Evolutionary conservation across 768 basidiomycete genomes (phyloP), one percentile per base, ranked within the genome.

Genomic region (Lactifluus rugatus): DNA sequence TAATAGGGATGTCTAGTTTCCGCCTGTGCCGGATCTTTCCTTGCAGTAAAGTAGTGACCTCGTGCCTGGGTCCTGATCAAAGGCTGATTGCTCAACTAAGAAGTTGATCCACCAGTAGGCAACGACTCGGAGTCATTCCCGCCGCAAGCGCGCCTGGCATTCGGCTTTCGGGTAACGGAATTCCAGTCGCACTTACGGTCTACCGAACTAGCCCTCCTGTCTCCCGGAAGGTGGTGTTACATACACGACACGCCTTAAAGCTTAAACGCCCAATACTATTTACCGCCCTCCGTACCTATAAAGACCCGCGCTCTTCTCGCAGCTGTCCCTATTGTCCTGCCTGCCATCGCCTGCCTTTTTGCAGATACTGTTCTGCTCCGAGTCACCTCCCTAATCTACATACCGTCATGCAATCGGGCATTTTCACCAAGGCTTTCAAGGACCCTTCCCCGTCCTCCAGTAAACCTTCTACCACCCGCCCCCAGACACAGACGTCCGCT

Each of bases 401-500:
- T 42, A 3, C 31, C 48, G 8, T n/a, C 54, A 60, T 60, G 59
- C 49, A 41, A 5, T 41, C 11, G 4, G 5, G 16, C 21, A 21
- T 21, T 17, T 28, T 28, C 44, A 55, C 25, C 41, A 60, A 31
- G 36, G 1, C 32, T 28, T 48, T 51, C 59, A 60, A 60, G 23
- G 59, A 60, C n/a, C 49, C 58, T 5, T 45, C 58, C 44, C 56
- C 56, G 16, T 55, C 58, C 21, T 31, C 58, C 8, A 25, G 42
- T 23, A 60, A 60, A 36, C 58, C 58, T 13, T 21, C 58, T 17
- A 50, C 44, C 41, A 19, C 48, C 13, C 34, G 55, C 25, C 39
- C 58, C 19, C 54, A 56, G 54, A 51, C 59, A n/a, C 59, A 60
- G 37, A 50, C 54, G 6, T 50, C 58, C 14, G 45, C 59, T 32